Conservation (phyloP, 1,284 basidiomycete species). For the Puccinia hordei region DNA sequence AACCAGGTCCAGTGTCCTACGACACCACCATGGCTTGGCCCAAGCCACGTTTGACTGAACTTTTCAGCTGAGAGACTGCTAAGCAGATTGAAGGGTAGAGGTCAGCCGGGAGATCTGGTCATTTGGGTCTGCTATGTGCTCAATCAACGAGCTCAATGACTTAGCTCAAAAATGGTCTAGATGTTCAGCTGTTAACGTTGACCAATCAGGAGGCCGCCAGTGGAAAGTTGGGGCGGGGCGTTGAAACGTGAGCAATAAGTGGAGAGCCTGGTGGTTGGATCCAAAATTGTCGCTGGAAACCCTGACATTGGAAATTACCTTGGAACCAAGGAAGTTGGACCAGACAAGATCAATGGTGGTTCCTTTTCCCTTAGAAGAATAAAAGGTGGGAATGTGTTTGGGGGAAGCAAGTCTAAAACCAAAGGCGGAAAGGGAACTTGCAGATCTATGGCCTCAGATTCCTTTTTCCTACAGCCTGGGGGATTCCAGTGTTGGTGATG, state of each 20-base stretch:
- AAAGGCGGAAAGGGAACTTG: background rate
- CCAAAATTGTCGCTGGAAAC: background rate
- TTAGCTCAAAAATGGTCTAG: too few species aligned
- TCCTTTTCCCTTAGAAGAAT: background rate
- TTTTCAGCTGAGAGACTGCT: background rate
- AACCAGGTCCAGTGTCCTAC: background rate
- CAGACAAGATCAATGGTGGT: constrained; percentile 17
- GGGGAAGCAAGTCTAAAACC: background rate
- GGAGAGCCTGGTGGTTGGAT: constrained; percentile 10
- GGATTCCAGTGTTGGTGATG: constrained; percentile 16
- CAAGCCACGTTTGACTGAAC: background rate
- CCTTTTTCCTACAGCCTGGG: background rate
- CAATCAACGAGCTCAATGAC: too few species aligned
- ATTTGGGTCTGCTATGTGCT: too few species aligned
- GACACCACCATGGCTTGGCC: constrained; percentile 31
- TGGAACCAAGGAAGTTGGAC: background rate
- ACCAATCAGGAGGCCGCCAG: background rate
- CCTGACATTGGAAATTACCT: background rate
- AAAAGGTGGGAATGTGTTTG: constrained; percentile 5
- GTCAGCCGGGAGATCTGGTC: background rate
- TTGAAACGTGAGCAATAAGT: background rate
- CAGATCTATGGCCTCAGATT: background rate
- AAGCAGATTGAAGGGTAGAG: background rate
- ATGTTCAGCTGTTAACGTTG: too few species aligned
- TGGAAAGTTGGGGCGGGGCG: background rate